Evolutionary conservation across 331 rosid species (phyloP), one percentile per base, ranked within the genome.

Genomic region (Malus hybrid): DNA sequence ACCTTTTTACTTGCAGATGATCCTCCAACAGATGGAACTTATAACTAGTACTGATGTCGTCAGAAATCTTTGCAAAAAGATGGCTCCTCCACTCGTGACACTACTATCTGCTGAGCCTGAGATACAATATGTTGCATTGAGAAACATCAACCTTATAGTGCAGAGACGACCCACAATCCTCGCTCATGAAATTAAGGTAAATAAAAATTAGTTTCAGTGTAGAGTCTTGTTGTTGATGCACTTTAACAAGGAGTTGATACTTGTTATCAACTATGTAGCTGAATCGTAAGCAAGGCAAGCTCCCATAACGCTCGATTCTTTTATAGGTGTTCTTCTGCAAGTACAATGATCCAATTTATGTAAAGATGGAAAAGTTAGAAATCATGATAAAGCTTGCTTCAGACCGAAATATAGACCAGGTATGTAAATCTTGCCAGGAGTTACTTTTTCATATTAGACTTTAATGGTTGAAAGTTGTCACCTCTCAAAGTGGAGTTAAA

Each of bases 61-160:
- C 75, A 91, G 99, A 81, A 95, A 92, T 89, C 99, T 95, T 79
- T 95, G 99, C 86, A 95, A 95, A 90, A 95, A 95, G 87, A 95
- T 95, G 99, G 99, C 99, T 78, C 99, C 99, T 82, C 99, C 99
- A 71, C 99, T 95, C 29, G 99, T 95, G 85, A 95, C 99, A 56
- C 78, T 95, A 80, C 93, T 95, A 61, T 92, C 99, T 42, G 97
- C 99, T 75, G 99, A 95, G 88, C 98, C 99, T 46, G 99, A 95
- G 89, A 95, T 95, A 81, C 99, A 95, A 82, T 95, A 95, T 87
- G 99, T 95, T 79, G 98, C 99, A 34, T 81, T 95, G 69, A 91
- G 99, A 36, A 95, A 95, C 83, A 95, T 95, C 83, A 95, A 95
- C 85, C 98, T 95, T 78, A 95, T 95, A 75, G 99, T 95, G 76